Base-by-base conservation (phyloP, 371 early-diverging fungal species). In the Mucor circinelloides region DNA sequence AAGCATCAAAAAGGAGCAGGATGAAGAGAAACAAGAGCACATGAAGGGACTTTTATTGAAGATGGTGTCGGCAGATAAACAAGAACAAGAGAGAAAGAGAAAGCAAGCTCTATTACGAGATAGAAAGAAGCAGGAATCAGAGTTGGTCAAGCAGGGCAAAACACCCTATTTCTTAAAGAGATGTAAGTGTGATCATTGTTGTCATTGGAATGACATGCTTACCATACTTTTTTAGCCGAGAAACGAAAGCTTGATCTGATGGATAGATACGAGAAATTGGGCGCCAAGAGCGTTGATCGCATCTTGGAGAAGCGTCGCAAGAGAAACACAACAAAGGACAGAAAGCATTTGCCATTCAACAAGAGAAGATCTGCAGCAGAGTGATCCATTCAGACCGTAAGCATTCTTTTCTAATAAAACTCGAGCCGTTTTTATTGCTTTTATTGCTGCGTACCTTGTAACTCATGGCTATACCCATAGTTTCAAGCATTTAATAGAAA, bases 121-220 rank as follows among this genome's bases (percentile, higher is more conserved):
- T 34, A 90, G 92, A 69, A 90, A 90, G 74, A 93, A 93, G 83
- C 85, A 78, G 63, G 97, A 96, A 77, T 74, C 77, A 42, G 94
- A 91, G 48, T 68, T 90, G 63, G 89, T 94, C 38, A 80, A 90
- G 72, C 79, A 91, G 72, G 97, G 97, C 62, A 95, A 96, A 81
- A 91, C 85, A 70, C 95, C 97, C 21, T 96, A 88, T 78, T 95
- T 89, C 87, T 81, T 96, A 64, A 95, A 95, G 79, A 86, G 89
- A 73, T 82, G 94, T 91, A 88, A 85, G 80, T 44, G 21, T 23
- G 25, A 38, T 30, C 15, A 19, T 61, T 13, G 10, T 48, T 21
- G 48, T 50, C 21, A 32, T 17, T 31, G 8, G 23, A 13, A 27
- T 52, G 19, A 1, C 23, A 27, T 27, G 19, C 17, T 48, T 19